Evolutionary conservation across 78 protist genomes (phyloP).

Genomic region (Protostelium mycophagum): DNA sequence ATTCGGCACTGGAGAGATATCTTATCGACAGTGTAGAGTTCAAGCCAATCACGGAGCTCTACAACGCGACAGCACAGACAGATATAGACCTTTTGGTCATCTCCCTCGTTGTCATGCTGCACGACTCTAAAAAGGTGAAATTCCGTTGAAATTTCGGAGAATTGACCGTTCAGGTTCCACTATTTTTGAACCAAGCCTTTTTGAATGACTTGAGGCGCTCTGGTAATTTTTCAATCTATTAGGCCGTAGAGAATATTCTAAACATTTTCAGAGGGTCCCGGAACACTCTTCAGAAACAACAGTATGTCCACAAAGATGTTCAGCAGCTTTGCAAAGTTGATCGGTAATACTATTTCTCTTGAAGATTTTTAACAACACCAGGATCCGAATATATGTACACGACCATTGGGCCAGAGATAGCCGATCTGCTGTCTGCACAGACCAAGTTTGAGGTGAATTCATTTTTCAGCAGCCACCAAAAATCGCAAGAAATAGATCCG

Average conservation of each 20-base stretch:
- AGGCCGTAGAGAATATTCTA: background rate
- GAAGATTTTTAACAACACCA: too few species aligned
- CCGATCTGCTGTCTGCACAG: background rate
- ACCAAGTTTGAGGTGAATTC: background rate
- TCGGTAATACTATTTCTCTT: too few species aligned
- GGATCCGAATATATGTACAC: background rate
- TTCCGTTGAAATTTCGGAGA: background rate
- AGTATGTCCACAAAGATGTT: conserved; percentile 36
- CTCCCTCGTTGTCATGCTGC: background rate
- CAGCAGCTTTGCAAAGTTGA: conserved; percentile 20
- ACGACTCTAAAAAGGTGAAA: background rate
- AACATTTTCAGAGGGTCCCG: conserved; percentile 7
- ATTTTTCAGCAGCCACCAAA: too few species aligned
- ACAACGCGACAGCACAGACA: background rate
- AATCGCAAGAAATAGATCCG: background rate
- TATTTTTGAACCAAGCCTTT: background rate
- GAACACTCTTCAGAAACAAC: conserved; percentile 44
- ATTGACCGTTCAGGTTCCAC: background rate
- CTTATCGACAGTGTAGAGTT: background rate
- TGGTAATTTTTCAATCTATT: too few species aligned
- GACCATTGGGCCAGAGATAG: background rate
- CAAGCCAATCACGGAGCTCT: background rate
- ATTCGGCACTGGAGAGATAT: background rate
- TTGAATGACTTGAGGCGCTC: background rate
- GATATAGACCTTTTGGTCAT: background rate